These are phyloP conservation scores for Stromatinia cepivora DNA, from an alignment of 2,329 filamentous ascomycete species.

Conservation along the genomic window DNA sequence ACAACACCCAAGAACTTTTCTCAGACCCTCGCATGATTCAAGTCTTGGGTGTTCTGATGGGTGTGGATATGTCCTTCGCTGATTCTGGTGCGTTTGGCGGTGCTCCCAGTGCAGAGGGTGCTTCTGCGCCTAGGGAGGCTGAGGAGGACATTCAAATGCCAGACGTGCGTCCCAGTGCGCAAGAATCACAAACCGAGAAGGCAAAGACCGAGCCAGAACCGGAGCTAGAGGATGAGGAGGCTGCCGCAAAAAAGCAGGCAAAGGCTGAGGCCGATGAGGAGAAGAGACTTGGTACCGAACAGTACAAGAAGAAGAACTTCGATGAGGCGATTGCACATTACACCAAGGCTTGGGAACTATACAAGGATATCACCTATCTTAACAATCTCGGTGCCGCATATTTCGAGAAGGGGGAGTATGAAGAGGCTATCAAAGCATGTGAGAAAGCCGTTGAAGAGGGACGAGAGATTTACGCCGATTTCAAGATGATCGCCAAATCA, in stretches of 20 bases:
- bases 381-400: slow-evolving; percentile 94
- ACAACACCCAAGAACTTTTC: slow-evolving; percentile 76
- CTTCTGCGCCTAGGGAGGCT: slow-evolving; percentile 44
- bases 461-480: slow-evolving; percentile 86
- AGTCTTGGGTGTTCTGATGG: slow-evolving; percentile 90
- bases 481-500: slow-evolving; percentile 98
- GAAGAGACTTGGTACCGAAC: slow-evolving; percentile 89
- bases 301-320: slow-evolving; percentile 98
- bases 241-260: slow-evolving; percentile 78
- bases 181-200: slow-evolving; percentile 51
- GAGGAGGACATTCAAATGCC: slow-evolving; percentile 79
- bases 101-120: slow-evolving; percentile 22
- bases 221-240: slow-evolving; percentile 77
- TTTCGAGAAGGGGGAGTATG: slow-evolving; percentile 94
- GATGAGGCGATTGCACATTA: slow-evolving; percentile 95
- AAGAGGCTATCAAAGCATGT: slow-evolving; percentile 83
- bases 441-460: slow-evolving; percentile 88
- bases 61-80: slow-evolving; percentile 71
- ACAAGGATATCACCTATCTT: slow-evolving; percentile 96
- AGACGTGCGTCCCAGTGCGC: slow-evolving; percentile 55
- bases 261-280: slow-evolving; percentile 92
- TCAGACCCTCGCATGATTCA: slow-evolving; percentile 89
- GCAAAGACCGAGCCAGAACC: slow-evolving; percentile 54
- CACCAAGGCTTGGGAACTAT: slow-evolving; percentile 86
- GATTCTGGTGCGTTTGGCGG: slow-evolving; percentile 15